Evolutionary conservation across 2,329 filamentous ascomycete species (phyloP), one percentile per base, ranked within the genome.

Genomic region (Akanthomyces dipterigenus): DNA sequence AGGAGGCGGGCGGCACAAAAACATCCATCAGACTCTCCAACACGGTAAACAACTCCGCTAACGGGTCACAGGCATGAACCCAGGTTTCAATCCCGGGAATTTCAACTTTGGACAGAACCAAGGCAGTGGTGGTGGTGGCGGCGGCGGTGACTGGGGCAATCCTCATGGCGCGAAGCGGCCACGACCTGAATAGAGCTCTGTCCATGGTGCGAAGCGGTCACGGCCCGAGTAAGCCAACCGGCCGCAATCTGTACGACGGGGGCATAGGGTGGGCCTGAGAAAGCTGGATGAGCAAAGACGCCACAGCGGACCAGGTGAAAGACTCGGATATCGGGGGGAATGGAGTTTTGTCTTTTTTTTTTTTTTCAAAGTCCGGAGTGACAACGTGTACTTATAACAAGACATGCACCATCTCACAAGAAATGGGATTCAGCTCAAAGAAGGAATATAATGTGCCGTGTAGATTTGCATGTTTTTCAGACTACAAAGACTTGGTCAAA

Each of bases 91-190:
- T 70, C 84, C 86, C 49, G 84, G 87, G 42, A 85, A 81, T 62
- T 92, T 91, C 12, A 70, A 69, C 76, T 93, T 91, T 72, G 78
- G 80, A 53, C 76, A 72, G 62, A 76, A 80, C 67, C 81, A 82
- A 65, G 73, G 36, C 65, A 73, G 73, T 45, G 72, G 66, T 34
- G 76, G 76, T 60, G 74, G 72, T 46, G 74, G 73, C 53, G 76
- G 75, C 60, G 26, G 55, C 24, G 76, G 86, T 62, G 87, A 87
- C 60, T 86, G 85, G 74, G 90, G 89, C 80, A 93, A 93, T 69
- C 90, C 90, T 6, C 90, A 93, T 67, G 89, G 89, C 34, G 86
- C 87, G 3, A 95, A 95, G 77, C 82, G 90, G 66, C 88, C 89
- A 66, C 83, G 90, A 64, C 89, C 89, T 63, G 90, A 93, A 71